These are phyloP conservation scores for Coemansia asiatica DNA, from an alignment of 192 early-diverging fungal species.

Conservation along the genomic window DNA sequence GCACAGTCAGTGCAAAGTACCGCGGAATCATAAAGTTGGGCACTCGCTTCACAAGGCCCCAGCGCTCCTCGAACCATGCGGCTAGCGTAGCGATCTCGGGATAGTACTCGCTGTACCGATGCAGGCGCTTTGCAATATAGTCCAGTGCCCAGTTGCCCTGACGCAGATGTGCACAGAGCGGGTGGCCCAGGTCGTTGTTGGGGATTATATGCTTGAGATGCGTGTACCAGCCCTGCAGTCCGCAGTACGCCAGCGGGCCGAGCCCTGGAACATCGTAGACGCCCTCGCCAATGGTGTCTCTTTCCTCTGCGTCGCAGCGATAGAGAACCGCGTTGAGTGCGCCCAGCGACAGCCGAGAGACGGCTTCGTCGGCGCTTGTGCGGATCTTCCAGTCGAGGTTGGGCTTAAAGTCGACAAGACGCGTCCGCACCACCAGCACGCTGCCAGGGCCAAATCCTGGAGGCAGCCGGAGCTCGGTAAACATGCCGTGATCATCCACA, in stretches of 20 bases:
- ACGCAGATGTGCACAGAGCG: constrained; percentile 86
- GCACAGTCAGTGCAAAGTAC: constrained; percentile 86
- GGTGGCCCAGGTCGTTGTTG: constrained; percentile 89
- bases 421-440: constrained; percentile 69
- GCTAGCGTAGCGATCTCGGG: constrained; percentile 42
- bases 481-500: constrained; percentile 59
- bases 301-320: constrained; percentile 85
- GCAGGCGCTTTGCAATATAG: constrained; percentile 75
- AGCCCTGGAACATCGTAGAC: constrained; percentile 87
- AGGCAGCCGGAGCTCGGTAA: constrained; percentile 62
- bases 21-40: constrained; percentile 88
- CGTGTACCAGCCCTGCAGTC: constrained; percentile 89
- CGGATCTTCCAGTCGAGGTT: constrained; percentile 61
- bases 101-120: constrained; percentile 24
- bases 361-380: constrained; percentile 64
- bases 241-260: constrained; percentile 83
- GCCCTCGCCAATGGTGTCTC: constrained; percentile 75
- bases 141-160: constrained; percentile 91
- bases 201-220: constrained; percentile 76
- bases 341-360: constrained; percentile 58
- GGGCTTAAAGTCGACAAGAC: constrained; percentile 57
- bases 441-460: constrained; percentile 83
- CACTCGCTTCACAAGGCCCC: constrained; percentile 67
- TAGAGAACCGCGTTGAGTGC: constrained; percentile 89
- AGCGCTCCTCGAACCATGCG: constrained; percentile 79